These are phyloP conservation scores for Metschnikowia cerradonensis DNA, from an alignment of 805 yeast species.

Conservation along the genomic window DNA sequence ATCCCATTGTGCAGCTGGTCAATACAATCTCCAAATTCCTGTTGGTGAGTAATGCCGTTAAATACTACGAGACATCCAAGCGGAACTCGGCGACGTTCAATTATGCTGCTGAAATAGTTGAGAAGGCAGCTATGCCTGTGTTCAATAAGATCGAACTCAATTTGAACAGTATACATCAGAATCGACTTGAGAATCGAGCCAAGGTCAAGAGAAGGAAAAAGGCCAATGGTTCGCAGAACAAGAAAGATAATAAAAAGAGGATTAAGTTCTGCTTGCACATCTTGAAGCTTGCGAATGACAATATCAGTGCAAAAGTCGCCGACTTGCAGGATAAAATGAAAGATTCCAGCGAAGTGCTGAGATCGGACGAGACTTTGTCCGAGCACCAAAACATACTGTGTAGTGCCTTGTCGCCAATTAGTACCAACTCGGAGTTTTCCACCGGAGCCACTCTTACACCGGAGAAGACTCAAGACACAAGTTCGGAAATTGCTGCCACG, in stretches of 20 bases:
- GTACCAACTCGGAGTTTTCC: slow-evolving; percentile 4
- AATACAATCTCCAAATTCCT: slow-evolving; percentile 38
- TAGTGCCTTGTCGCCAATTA: slow-evolving; percentile 2
- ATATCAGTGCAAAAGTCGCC: slow-evolving; percentile 62
- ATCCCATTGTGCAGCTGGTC: slow-evolving; percentile 39
- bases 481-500: slow-evolving; percentile 81
- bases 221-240: slow-evolving; percentile 16
- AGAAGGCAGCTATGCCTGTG: slow-evolving; percentile 51
- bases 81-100: slow-evolving; percentile 46
- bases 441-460: slow-evolving; percentile 9
- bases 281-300: slow-evolving; percentile 74
- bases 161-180: slow-evolving; percentile 39
- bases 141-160: slow-evolving; percentile 47
- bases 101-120: slow-evolving; percentile 60
- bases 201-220: slow-evolving; percentile 13
- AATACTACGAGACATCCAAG: slow-evolving; percentile 44
- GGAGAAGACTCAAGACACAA: slow-evolving; percentile 43
- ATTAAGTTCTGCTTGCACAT: slow-evolving; percentile 76
- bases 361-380: background rate
- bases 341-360: slow-evolving; percentile 29
- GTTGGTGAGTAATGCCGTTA: slow-evolving; percentile 46
- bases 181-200: slow-evolving; percentile 19
- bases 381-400: background rate
- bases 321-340: slow-evolving; percentile 53
- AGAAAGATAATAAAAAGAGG: slow-evolving; percentile 65